Evolutionary conservation across 768 basidiomycete genomes (phyloP).

Genomic region (Auricularia sp.): DNA sequence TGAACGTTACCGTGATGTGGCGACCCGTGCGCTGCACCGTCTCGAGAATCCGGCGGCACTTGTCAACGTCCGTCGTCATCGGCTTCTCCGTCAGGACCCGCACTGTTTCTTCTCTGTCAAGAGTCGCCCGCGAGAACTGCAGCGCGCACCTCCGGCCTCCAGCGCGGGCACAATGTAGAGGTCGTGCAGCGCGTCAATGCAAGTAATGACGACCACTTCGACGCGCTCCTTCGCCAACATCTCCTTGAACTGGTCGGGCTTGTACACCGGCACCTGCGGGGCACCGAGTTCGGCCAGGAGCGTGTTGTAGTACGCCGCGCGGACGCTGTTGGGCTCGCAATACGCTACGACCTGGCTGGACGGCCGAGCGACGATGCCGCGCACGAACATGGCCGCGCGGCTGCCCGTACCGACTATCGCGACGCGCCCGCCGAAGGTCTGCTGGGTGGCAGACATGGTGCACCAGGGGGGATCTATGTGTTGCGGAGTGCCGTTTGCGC

Average conservation of each 20-base stretch:
- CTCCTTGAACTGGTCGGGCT: conserved; percentile 30
- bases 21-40: conserved; percentile 33
- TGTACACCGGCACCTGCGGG: conserved; percentile 27
- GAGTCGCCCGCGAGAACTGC: neutral
- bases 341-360: conserved; percentile 31
- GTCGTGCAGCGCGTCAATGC: conserved; percentile 39
- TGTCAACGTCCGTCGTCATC: conserved; percentile 41
- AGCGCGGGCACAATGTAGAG: conserved; percentile 35
- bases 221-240: conserved; percentile 38
- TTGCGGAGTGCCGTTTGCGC: no score
- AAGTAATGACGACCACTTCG: conserved; percentile 39
- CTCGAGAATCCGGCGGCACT: conserved; percentile 35
- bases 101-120: conserved; percentile 18
- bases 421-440: conserved; percentile 20
- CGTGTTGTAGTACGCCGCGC: conserved; percentile 36
- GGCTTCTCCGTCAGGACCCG: conserved; percentile 45
- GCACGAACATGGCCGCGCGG: conserved; percentile 36
- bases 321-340: conserved; percentile 37
- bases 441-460: neutral
- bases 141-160: conserved; percentile 28
- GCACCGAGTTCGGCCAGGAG: conserved; percentile 30
- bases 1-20: conserved; percentile 33
- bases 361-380: conserved; percentile 35
- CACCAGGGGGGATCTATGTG: no score
- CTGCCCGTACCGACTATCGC: conserved; percentile 34